Conservation (phyloP, 2,329 filamentous ascomycete genomes). For the Aschersonia sp. region DNA sequence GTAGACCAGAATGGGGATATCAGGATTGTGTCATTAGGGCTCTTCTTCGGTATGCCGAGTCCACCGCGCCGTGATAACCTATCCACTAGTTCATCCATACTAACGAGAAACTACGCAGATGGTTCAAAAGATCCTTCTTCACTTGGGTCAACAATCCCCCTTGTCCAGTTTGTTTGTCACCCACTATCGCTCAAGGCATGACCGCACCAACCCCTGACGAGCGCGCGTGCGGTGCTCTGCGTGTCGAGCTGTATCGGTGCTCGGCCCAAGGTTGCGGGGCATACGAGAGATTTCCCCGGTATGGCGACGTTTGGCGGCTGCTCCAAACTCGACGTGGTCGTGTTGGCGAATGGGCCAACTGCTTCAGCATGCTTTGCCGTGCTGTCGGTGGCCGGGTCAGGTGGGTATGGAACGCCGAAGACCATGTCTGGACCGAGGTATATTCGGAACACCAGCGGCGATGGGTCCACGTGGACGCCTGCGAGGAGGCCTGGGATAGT, state of each 20-base stretch:
- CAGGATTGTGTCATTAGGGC: constrained; percentile 92
- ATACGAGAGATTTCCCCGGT: constrained; percentile 83
- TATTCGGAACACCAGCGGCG: constrained; percentile 87
- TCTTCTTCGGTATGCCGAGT: constrained; percentile 53
- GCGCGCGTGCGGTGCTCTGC: constrained; percentile 69
- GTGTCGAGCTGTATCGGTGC: constrained; percentile 85
- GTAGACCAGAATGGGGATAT: constrained; percentile 84
- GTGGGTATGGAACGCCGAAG: constrained; percentile 98
- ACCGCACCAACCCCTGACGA: constrained; percentile 80
- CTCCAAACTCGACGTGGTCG: constrained; percentile 77
- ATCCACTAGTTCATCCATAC: not conserved
- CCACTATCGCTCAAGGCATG: constrained; percentile 72
- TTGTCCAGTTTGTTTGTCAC: constrained; percentile 67
- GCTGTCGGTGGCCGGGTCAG: constrained; percentile 81
- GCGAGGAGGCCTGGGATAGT: constrained; percentile 91
- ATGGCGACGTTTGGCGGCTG: constrained; percentile 87
- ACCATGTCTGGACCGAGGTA: constrained; percentile 95
- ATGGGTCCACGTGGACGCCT: constrained; percentile 95
- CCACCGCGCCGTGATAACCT: not conserved
- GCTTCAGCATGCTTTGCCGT: constrained; percentile 95
- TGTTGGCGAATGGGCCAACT: constrained; percentile 94
- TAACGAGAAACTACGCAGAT: constrained; percentile 24
- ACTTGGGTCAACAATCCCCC: constrained; percentile 92
- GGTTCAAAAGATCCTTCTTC: constrained; percentile 95
- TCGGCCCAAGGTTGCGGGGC: constrained; percentile 59